Conservation (phyloP, 2,329 filamentous ascomycete genomes). For the Plectosphaerella sp. region DNA sequence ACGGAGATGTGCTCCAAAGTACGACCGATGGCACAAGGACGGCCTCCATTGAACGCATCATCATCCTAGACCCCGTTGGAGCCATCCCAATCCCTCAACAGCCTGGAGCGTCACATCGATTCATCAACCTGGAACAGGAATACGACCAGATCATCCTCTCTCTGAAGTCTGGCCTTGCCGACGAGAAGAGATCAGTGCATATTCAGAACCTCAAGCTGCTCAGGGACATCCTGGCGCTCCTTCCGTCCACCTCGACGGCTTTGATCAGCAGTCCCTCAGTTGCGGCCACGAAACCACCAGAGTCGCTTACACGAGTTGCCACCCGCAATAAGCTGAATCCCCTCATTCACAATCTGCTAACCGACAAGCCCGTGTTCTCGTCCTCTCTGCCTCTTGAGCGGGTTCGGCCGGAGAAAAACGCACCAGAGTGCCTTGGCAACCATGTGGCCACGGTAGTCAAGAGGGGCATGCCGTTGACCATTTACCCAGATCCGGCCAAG, state of each 20-base stretch:
- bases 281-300: constrained; percentile 51
- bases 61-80: constrained; percentile 81
- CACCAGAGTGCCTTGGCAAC: constrained; percentile 5
- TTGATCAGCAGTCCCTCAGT: constrained; percentile 84
- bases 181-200: constrained; percentile 24
- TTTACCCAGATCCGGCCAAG: constrained; percentile 67
- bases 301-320: constrained; percentile 43
- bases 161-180: constrained; percentile 4
- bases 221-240: constrained; percentile 63
- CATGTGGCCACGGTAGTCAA: constrained; percentile 76
- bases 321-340: constrained; percentile 66
- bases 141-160: constrained; percentile 67
- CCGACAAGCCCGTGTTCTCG: constrained; percentile 88
- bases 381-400: constrained; percentile 79
- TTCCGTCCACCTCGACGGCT: constrained; percentile 81
- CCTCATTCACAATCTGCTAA: constrained; percentile 90
- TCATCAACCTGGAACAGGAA: constrained; percentile 92
- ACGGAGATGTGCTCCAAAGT: not conserved
- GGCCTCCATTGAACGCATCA: constrained; percentile 74
- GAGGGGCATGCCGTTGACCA: constrained; percentile 81
- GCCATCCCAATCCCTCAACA: constrained; percentile 66
- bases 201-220: constrained; percentile 68
- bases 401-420: constrained; percentile 36
- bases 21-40: constrained; percentile 32
- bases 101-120: constrained; percentile 40